These are phyloP conservation scores for Candida sojae DNA, from an alignment of 1,139 yeast genomes.

Conservation along the genomic window DNA sequence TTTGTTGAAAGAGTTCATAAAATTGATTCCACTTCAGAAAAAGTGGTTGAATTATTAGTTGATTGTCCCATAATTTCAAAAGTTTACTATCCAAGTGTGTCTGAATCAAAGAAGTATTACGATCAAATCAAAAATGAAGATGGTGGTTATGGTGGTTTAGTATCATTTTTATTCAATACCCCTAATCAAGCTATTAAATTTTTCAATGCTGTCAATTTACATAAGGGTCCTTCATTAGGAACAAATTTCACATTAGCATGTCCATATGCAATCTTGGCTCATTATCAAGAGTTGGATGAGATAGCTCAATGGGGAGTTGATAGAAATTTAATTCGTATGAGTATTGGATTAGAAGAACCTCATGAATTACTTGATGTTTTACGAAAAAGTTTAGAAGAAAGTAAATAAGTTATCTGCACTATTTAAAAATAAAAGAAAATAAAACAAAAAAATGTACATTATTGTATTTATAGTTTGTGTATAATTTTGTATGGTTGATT, in stretches of 20 bases:
- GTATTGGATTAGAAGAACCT: conserved; percentile 77
- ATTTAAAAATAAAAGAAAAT: neutral
- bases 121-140: conserved; percentile 65
- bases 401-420: neutral
- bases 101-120: conserved; percentile 60
- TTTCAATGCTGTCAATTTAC: conserved; percentile 71
- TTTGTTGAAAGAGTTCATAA: conserved; percentile 67
- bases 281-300: conserved; percentile 80
- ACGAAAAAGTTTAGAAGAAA: conserved; percentile 51
- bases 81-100: conserved; percentile 70
- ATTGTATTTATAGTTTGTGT: neutral
- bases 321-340: conserved; percentile 73
- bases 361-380: conserved; percentile 58
- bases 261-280: conserved; percentile 90
- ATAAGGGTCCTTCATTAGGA: conserved; percentile 94
- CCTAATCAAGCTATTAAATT: conserved; percentile 69
- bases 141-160: conserved; percentile 94
- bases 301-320: conserved; percentile 87
- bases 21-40: conserved; percentile 67
- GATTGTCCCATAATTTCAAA: conserved; percentile 53
- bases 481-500: neutral
- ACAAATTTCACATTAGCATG: conserved; percentile 91
- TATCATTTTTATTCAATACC: conserved; percentile 73
- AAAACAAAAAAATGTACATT: neutral
- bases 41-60: conserved; percentile 52